Conservation (phyloP, 805 yeast genomes). For the Cyberlindnera xylosilytica region DNA sequence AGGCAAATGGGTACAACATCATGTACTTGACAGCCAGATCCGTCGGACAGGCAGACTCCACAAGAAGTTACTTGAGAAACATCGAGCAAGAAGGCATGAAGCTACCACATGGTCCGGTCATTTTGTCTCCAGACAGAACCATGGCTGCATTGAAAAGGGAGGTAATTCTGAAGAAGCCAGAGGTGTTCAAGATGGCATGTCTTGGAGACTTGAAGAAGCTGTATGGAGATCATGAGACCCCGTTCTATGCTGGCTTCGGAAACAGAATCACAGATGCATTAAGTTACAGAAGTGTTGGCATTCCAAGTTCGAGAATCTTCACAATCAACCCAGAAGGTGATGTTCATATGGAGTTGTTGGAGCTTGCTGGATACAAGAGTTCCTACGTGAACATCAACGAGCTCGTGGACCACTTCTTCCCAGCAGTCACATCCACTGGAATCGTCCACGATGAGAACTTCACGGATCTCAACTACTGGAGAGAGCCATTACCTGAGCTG, state of each 20-base stretch:
- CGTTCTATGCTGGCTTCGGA: slow-evolving; percentile 97
- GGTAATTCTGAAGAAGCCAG: slow-evolving; percentile 91
- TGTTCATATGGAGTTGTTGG: slow-evolving; percentile 94
- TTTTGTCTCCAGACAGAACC: slow-evolving; percentile 91
- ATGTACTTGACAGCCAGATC: slow-evolving; percentile 93
- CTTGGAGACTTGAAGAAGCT: slow-evolving; percentile 77
- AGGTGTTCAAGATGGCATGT: slow-evolving; percentile 98
- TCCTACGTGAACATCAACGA: slow-evolving; percentile 89
- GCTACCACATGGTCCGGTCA: slow-evolving; percentile 90
- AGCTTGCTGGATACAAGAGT: slow-evolving; percentile 87
- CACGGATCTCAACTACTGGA: slow-evolving; percentile 91
- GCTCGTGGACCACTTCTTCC: slow-evolving; percentile 95
- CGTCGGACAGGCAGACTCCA: slow-evolving; percentile 92
- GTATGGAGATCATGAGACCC: slow-evolving; percentile 60
- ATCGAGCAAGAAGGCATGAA: slow-evolving; percentile 72
- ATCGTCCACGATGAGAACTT: slow-evolving; percentile 42
- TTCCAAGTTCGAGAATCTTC: slow-evolving; percentile 90
- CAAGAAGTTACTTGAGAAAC: slow-evolving; percentile 76
- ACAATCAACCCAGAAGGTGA: slow-evolving; percentile 96
- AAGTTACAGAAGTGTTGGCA: slow-evolving; percentile 88
- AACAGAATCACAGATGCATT: slow-evolving; percentile 95
- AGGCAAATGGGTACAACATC: slow-evolving; percentile 85
- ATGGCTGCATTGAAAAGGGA: slow-evolving; percentile 93
- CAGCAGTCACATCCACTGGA: slow-evolving; percentile 52
- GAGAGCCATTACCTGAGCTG: slow-evolving; percentile 69